Evolutionary conservation across 83 land plant species (phyloP).

Genomic region (Diphasiastrum complanatum): DNA sequence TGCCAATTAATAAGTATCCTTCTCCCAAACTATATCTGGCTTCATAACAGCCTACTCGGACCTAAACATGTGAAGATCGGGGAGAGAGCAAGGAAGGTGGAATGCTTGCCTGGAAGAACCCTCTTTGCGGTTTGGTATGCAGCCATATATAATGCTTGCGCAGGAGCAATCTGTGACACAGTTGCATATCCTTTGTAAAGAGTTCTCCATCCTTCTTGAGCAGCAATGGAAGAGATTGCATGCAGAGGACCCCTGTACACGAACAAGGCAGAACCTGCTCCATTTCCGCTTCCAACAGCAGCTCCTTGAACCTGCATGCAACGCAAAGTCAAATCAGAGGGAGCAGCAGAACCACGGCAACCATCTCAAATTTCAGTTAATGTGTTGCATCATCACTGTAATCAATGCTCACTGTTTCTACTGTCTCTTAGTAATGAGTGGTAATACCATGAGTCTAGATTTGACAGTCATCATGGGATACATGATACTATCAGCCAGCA

Average conservation of each 20-base stretch:
- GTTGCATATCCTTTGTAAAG: conserved; percentile 39
- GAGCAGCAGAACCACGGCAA: too few species aligned
- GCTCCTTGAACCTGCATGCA: conserved; percentile 30
- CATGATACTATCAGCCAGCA: conserved; percentile 36
- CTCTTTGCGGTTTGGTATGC: conserved; percentile 36
- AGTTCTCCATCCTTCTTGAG: conserved; percentile 39
- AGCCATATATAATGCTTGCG: conserved; percentile 41
- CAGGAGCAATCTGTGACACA: conserved; percentile 24
- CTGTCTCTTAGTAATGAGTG: background rate
- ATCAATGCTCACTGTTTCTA: background rate
- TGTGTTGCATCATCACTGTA: background rate
- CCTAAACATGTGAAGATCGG: background rate
- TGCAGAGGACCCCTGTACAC: conserved; percentile 36
- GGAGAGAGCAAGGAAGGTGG: background rate
- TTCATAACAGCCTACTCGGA: background rate
- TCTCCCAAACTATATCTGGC: background rate
- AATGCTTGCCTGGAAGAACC: conserved; percentile 24
- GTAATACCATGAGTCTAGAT: conserved; percentile 30
- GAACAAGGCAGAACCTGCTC: conserved; percentile 25
- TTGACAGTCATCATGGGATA: conserved; percentile 46
- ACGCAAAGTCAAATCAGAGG: background rate
- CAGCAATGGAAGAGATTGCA: conserved; percentile 28
- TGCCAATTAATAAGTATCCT: too few species aligned
- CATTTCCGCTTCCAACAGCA: conserved; percentile 8
- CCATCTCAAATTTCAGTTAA: background rate